Conservation (phyloP, 1,284 basidiomycete genomes). For the Tetrapyrgos nigripes region DNA sequence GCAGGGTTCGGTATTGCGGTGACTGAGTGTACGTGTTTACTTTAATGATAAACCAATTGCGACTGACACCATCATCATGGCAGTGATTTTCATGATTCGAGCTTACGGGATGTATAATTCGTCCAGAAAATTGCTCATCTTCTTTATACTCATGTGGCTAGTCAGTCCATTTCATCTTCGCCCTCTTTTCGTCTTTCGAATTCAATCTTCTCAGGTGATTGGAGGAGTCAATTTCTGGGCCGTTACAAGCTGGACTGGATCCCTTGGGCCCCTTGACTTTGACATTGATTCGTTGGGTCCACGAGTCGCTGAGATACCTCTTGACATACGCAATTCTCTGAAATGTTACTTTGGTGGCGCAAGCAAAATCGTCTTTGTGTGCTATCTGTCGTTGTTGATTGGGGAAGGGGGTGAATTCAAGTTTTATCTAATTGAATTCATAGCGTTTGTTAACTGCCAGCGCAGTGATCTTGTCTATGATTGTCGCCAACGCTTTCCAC, state of each 20-base stretch:
- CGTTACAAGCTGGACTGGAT: background rate
- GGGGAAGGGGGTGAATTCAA: constrained; percentile 17
- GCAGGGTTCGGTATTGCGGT: constrained; percentile 15
- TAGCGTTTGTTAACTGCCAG: no score
- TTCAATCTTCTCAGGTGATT: background rate
- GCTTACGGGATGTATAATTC: constrained; percentile 25
- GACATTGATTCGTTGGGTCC: background rate
- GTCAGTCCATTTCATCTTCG: constrained; percentile 12
- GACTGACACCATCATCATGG: background rate
- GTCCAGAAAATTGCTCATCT: constrained; percentile 19
- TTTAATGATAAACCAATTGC: background rate
- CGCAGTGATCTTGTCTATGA: constrained; percentile 20
- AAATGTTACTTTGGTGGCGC: constrained; percentile 6
- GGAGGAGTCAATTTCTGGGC: background rate
- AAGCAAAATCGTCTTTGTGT: constrained; percentile 10
- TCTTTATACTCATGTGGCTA: constrained; percentile 22
- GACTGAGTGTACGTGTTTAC: constrained; percentile 15
- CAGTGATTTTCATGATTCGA: constrained; percentile 26
- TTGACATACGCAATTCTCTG: background rate
- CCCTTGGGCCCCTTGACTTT: background rate
- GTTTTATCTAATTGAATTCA: background rate
- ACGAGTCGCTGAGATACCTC: background rate
- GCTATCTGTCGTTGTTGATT: constrained; percentile 17
- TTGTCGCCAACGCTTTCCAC: constrained; percentile 21
- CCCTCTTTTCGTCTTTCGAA: no score